Evolutionary conservation across 768 basidiomycete genomes (phyloP), one percentile per base, ranked within the genome.

Genomic region (Phylloporus sp.): DNA sequence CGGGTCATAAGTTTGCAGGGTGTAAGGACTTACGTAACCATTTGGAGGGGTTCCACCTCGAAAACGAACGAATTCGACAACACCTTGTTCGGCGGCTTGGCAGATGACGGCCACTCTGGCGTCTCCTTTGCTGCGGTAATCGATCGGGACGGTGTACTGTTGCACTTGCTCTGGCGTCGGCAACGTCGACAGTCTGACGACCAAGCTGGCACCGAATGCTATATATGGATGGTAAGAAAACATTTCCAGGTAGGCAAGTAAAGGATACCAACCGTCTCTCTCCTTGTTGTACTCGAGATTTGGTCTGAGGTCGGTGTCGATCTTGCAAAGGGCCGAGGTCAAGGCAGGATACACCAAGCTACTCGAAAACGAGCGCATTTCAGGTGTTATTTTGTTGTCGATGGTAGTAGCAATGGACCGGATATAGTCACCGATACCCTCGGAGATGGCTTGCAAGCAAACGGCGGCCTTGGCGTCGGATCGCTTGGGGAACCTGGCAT

Each of bases 381-480:
- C 59, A 10, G 73, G 56, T 0, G 80, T 67, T 38, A 84, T 54
- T 38, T 69, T 76, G 23, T 65, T 63, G 35, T 81, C 78, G 7
- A 75, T 53, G 15, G 65, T 69, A 10, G 64, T 63, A 15, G 64
- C 62, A 27, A 81, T 60, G 5, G 63, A 59, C 15, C 76, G 79
- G 35, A 84, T 75, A 53, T 81, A 80, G 18, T 71, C 63, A 6
- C 79, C 80, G 9, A 81, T 67, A 9, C 80, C 81, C 50, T 79
- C 73, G 3, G 81, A 79, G 60, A 87, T 76, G 0, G 84, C 86
- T 14, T 79, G 68, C 20, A 88, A 62, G 49, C 76, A 79, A 3
- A 79, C 86, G 0, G 85, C 86, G 0, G 74, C 71, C 61, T 82
- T 85, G n/a, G 84, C 85, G 42, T 87, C 84, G 0, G 67, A 64